Evolutionary conservation across 1,139 yeast species (phyloP).

Genomic region (Sugiyamaella novakii): DNA sequence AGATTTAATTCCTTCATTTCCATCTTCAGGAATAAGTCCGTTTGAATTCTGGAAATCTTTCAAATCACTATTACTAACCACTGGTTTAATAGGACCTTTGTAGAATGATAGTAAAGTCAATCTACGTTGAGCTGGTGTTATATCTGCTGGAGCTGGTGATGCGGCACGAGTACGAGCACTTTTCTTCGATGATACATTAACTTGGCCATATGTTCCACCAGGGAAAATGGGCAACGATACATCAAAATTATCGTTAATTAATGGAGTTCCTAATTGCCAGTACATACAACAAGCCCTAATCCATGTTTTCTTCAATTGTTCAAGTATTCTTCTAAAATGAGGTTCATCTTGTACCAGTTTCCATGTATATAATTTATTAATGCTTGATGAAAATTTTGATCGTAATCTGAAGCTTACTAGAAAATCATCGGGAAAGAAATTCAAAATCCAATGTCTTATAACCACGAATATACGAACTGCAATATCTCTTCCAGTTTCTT

Average conservation of each 20-base stretch:
- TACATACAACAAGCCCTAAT: constrained; percentile 37
- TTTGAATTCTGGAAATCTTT: constrained; percentile 2
- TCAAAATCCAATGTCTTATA: constrained; percentile 84
- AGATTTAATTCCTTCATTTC: neutral
- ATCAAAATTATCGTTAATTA: constrained; percentile 24
- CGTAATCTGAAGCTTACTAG: constrained; percentile 42
- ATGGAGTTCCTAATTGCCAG: constrained; percentile 39
- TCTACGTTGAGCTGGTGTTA: constrained; percentile 31
- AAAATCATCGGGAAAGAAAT: constrained; percentile 47
- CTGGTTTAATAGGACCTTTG: constrained; percentile 37
- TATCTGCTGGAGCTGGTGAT: constrained; percentile 3
- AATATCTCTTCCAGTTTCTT: constrained; percentile 62
- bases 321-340: constrained; percentile 35
- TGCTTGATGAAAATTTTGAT: constrained; percentile 33
- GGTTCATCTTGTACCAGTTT: constrained; percentile 34
- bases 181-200: constrained; percentile 7
- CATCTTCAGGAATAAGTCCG: constrained; percentile 9
- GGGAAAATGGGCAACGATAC: constrained; percentile 32
- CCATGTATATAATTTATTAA: constrained; percentile 39
- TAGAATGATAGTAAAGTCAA: constrained; percentile 37
- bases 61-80: constrained; percentile 27
- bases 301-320: constrained; percentile 45
- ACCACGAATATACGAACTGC: constrained; percentile 86
- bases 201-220: constrained; percentile 33
- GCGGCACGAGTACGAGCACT: neutral